Percentiles rank a stretch among this genome's conserved stretches.
Conservation (phyloP, 805 yeast genomes). For the Yarrowia yakushimensis region DNA sequence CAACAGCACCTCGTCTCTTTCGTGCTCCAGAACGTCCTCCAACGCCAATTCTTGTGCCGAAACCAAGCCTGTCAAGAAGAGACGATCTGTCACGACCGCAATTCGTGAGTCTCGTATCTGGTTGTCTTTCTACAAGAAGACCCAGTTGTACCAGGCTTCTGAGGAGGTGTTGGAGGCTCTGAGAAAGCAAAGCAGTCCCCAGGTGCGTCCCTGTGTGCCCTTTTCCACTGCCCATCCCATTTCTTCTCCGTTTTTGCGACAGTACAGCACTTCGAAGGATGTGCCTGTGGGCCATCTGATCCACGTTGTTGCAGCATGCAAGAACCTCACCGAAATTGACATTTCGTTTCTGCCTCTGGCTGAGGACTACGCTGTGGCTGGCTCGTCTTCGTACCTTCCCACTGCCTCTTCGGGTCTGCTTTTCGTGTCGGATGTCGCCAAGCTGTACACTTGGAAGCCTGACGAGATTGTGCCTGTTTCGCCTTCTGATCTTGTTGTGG, state of each 20-base stretch:
- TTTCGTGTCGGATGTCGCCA: conserved; percentile 41
- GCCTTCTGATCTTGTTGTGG: conserved; percentile 33
- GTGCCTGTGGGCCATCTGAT: conserved; percentile 73
- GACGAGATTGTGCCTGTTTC: conserved; percentile 32
- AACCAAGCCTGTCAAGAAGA: background rate
- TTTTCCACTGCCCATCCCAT: conserved; percentile 28
- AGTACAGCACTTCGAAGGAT: conserved; percentile 66
- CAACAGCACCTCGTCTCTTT: background rate
- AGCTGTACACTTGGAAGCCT: conserved; percentile 34
- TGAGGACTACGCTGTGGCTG: conserved; percentile 52
- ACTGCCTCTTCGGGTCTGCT: conserved; percentile 27
- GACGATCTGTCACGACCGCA: background rate
- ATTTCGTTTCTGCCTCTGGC: conserved; percentile 62
- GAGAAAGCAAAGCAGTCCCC: background rate
- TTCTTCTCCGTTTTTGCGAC: conserved; percentile 48
- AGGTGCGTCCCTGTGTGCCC: background rate
- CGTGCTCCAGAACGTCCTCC: background rate
- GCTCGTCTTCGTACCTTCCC: conserved; percentile 6
- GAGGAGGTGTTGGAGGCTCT: background rate
- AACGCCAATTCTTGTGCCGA: background rate
- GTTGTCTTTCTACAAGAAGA: conserved; percentile 3
- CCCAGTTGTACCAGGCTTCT: background rate
- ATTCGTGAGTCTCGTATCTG: background rate
- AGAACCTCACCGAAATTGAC: conserved; percentile 53
- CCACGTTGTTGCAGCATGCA: conserved; percentile 66